A percentile compares a stretch with the other conserved stretches of the same genome.
Conservation (phyloP, 1,139 yeast species). For the Geotrichum klebahnii region DNA sequence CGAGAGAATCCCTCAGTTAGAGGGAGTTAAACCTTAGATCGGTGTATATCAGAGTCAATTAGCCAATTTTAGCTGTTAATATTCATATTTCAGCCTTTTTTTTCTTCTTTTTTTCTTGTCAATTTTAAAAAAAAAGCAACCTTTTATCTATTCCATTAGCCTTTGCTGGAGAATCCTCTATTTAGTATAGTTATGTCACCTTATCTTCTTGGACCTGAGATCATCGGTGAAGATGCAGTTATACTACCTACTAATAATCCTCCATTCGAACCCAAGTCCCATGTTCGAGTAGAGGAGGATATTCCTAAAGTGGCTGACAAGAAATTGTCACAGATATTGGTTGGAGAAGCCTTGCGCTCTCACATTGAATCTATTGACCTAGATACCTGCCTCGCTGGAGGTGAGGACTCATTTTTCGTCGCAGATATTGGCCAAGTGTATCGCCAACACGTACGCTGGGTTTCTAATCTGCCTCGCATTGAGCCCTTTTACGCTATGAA, state of each 20-base stretch:
- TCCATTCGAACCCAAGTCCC: not conserved
- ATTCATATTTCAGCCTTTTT: not conserved
- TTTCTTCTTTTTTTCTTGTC: conserved; percentile 3
- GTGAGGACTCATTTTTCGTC: conserved; percentile 82
- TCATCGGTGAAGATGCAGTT: conserved; percentile 19
- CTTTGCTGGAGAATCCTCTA: not conserved
- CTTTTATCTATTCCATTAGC: conserved; percentile 1
- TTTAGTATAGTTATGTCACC: conserved; percentile 21
- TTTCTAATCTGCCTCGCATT: conserved; percentile 59
- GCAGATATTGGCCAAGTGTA: conserved; percentile 76
- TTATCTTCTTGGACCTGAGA: conserved; percentile 21
- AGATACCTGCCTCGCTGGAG: conserved; percentile 66
- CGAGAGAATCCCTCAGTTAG: conserved; percentile 26
- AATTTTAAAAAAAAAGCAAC: not conserved
- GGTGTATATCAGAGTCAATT: conserved; percentile 13
- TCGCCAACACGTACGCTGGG: conserved; percentile 62
- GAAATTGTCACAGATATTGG: conserved; percentile 27
- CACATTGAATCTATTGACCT: conserved; percentile 46
- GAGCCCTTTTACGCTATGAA: conserved; percentile 89
- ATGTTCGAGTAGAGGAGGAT: conserved; percentile 6
- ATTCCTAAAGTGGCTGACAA: conserved; percentile 18
- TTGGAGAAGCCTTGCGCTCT: conserved; percentile 30
- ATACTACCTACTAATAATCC: conserved; percentile 14
- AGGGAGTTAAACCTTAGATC: conserved; percentile 22
- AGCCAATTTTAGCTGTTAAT: conserved; percentile 7